Conservation (phyloP, 768 basidiomycete species). For the Xanthoconium stramineum region DNA sequence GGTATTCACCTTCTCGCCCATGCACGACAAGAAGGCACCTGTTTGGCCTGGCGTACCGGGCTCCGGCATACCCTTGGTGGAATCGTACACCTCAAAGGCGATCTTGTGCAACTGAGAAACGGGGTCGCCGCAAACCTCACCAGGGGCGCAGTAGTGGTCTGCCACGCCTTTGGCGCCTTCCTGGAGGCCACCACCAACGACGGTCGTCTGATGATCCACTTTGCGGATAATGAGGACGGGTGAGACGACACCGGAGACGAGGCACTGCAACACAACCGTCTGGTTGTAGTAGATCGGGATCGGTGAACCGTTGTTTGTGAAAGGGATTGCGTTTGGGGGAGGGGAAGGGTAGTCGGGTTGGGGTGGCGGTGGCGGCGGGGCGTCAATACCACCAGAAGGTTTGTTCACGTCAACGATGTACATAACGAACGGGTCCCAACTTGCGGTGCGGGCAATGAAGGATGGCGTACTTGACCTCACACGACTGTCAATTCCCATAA, state of each 20-base stretch:
- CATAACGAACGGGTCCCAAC: constrained; percentile 96
- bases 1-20: constrained; percentile 92
- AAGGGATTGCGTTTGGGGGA: constrained; percentile 86
- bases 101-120: constrained; percentile 96
- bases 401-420: constrained; percentile 95
- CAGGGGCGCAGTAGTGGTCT: constrained; percentile 76
- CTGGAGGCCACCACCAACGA: constrained; percentile 86
- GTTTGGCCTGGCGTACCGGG: constrained; percentile 74
- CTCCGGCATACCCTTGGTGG: constrained; percentile 64
- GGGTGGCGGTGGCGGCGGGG: constrained; percentile 75
- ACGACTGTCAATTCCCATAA: constrained; percentile 77
- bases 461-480: constrained; percentile 72
- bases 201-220: constrained; percentile 86
- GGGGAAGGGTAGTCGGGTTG: constrained; percentile 90
- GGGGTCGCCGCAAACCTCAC: constrained; percentile 90
- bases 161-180: constrained; percentile 84
- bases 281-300: constrained; percentile 97
- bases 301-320: constrained; percentile 77
- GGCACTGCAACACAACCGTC: constrained; percentile 90
- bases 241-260: constrained; percentile 90
- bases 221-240: constrained; percentile 93
- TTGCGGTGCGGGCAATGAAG: constrained; percentile 85
- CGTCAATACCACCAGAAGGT: constrained; percentile 72
- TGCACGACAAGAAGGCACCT: constrained; percentile 84
- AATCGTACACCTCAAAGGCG: constrained; percentile 87